Base-by-base conservation (phyloP, 2,329 filamentous ascomycete genomes). In the Colletotrichum karsti region DNA sequence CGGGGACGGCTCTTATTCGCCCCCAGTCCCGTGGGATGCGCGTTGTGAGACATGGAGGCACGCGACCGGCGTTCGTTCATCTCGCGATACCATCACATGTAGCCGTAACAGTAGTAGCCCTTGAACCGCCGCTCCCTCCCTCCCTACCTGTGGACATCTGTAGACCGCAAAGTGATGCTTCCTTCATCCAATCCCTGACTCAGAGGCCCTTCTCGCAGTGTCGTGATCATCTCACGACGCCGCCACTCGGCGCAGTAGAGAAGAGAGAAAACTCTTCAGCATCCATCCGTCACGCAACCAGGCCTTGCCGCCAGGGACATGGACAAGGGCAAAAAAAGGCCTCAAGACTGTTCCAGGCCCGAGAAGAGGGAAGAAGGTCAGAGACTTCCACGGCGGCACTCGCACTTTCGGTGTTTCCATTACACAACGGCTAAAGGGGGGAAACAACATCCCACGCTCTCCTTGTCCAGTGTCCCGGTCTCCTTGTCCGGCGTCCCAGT, bases 331-430 rank as follows among this genome's bases (percentile, higher is more conserved):
- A 5, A 42, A 56, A 30, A 18, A 39, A 57, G 15, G 33, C 28
- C 48, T 53, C 26, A 41, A 33, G 20, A n/a, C n/a, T n/a, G n/a
- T n/a, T n/a, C 44, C 22, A 50, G 24, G n/a, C 24, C 46, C 46
- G n/a, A n/a, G 9, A 20, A 20, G 22, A n/a, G n/a, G n/a, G n/a
- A n/a, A n/a, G n/a, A n/a, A n/a, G n/a, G n/a, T n/a, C 13, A 54
- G 18, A 26, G 35, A 18, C 58, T 57, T 57, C 64, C 64, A 28
- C 42, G 50, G 46, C 41, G 26, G 56, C 67, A 57, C 37, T 62
- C 28, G 54, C 56, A n/a, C n/a, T n/a, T n/a, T n/a, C n/a, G n/a
- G n/a, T 64, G 68, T 65, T 65, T 70, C 68, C 68, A 65, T 69
- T 53, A 69, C 60, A 51, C 60, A 69, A 65, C 42, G 64, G 55